These are phyloP conservation scores for Leptosphaerulina australis DNA, from an alignment of 2,329 filamentous ascomycete genomes.

Conservation along the genomic window DNA sequence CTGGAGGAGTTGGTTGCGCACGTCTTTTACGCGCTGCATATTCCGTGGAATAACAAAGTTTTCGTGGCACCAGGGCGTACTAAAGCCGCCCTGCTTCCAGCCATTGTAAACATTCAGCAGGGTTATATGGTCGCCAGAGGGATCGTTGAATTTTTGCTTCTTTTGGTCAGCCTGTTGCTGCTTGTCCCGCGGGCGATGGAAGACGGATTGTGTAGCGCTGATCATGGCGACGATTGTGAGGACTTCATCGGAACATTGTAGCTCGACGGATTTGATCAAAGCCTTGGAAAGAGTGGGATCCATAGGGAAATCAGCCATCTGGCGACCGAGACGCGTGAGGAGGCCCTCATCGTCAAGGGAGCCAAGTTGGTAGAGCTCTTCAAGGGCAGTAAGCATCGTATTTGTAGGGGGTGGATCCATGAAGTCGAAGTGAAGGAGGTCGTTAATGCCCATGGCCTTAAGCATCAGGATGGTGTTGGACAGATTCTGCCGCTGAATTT, in stretches of 20 bases:
- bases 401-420: conserved; percentile 98
- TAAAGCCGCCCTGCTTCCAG: conserved; percentile 88
- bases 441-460: conserved; percentile 99
- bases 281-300: conserved; percentile 90
- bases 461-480: conserved; percentile 94
- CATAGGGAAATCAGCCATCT: conserved; percentile 99
- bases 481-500: conserved; percentile 94
- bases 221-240: conserved; percentile 81
- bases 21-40: conserved; percentile 88
- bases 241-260: conserved; percentile 90
- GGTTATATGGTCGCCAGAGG: conserved; percentile 91
- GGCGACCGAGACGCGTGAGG: conserved; percentile 85
- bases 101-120: conserved; percentile 95
- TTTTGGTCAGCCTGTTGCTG: conserved; percentile 96
- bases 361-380: conserved; percentile 90
- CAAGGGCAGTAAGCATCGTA: conserved; percentile 94
- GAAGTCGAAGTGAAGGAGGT: conserved; percentile 95
- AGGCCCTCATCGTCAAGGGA: conserved; percentile 95
- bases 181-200: conserved; percentile 97
- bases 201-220: conserved; percentile 77
- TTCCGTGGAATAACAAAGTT: conserved; percentile 94
- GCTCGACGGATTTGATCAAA: conserved; percentile 83
- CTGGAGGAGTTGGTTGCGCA: conserved; percentile 86
- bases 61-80: conserved; percentile 92
- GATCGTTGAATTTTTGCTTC: conserved; percentile 96